Conservation (phyloP, 306 rosid species). For the Cucurbita ficifolia region DNA sequence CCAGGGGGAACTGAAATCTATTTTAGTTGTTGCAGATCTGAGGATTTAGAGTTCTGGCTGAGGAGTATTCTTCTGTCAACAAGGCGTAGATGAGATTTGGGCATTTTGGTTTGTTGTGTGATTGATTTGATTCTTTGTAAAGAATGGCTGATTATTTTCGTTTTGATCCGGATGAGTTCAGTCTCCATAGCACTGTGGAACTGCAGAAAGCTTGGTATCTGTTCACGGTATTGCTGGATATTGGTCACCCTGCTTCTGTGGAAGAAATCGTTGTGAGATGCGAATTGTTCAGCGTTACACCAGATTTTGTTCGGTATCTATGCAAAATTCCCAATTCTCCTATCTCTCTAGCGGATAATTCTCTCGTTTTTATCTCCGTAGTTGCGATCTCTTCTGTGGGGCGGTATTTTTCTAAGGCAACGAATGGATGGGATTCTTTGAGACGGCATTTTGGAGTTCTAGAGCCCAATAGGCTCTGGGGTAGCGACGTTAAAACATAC, state of each 20-base stretch:
- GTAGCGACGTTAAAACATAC: not conserved
- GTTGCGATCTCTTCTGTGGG: slow-evolving; percentile 3
- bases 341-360: not conserved
- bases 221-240: slow-evolving; percentile 1
- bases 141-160: not conserved
- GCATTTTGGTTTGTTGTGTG: not conserved
- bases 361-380: slow-evolving; percentile 3
- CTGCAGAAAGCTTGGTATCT: slow-evolving; percentile 19
- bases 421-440: not conserved
- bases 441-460: not conserved
- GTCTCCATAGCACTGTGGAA: not conserved
- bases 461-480: not conserved
- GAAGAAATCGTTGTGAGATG: slow-evolving; percentile 14
- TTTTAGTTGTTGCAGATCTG: not conserved
- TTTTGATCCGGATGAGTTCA: not conserved
- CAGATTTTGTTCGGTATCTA: slow-evolving; percentile 9
- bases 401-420: not conserved
- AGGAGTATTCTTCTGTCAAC: not conserved
- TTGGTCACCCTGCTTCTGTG: slow-evolving; percentile 9
- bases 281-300: slow-evolving; percentile 4
- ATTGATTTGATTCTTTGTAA: not conserved
- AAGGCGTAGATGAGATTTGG: not conserved
- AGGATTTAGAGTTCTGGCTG: not conserved
- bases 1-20: not conserved
- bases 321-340: slow-evolving; percentile 17